Evolutionary conservation across 345 rosid genomes (phyloP).

Genomic region (Schrenkiella parvula): DNA sequence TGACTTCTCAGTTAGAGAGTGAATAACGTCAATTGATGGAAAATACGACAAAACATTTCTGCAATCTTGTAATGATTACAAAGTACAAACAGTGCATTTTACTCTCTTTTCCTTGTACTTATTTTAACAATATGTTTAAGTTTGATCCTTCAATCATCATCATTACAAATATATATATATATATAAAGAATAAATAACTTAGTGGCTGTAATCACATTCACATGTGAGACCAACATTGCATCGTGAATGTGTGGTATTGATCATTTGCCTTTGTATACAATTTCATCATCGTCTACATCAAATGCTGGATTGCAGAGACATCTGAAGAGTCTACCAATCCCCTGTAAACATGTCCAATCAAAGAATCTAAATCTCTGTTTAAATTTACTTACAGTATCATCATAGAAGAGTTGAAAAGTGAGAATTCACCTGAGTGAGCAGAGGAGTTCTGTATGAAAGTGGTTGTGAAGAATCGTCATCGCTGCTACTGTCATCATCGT

Average conservation of each 20-base stretch:
- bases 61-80: constrained; percentile 26
- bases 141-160: constrained; percentile 25
- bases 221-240: constrained; percentile 20
- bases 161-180: constrained; percentile 24
- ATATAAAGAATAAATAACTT: constrained; percentile 17
- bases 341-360: constrained; percentile 41
- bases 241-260: constrained; percentile 1
- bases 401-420: not conserved
- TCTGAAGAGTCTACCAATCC: constrained; percentile 93
- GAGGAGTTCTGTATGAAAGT: constrained; percentile 75
- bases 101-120: not conserved
- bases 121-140: constrained; percentile 16
- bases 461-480: constrained; percentile 66
- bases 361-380: not conserved
- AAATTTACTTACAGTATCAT: not conserved
- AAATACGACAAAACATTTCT: not conserved
- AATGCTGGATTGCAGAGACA: constrained; percentile 96
- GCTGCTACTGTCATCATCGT: constrained; percentile 63
- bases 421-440: constrained; percentile 65
- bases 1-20: not conserved
- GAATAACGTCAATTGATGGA: not conserved
- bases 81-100: constrained; percentile 5
- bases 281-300: constrained; percentile 92
- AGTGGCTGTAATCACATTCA: constrained; percentile 15
- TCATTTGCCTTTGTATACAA: constrained; percentile 79